phyloP scores from a whole-genome alignment of 495 filamentous ascomycete genomes.

The Jackrogersella multiformis region DNA sequence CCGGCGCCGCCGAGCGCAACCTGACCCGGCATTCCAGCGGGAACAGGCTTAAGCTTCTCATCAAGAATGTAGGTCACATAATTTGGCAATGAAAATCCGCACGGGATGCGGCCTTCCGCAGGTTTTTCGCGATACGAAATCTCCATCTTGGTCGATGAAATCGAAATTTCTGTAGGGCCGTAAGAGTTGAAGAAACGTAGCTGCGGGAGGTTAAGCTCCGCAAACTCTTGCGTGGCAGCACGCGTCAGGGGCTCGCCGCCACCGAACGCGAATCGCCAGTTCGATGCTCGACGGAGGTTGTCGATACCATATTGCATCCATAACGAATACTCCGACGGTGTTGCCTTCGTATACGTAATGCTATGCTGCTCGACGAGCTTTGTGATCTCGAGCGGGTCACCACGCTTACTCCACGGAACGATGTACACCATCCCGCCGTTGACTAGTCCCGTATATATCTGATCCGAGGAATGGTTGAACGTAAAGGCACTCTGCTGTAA shows the following conservation, averaged over 20 bases:
- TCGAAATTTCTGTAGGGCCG: not conserved
- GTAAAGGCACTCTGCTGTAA: slow-evolving; percentile 45
- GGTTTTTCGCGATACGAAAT: no score
- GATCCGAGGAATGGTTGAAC: slow-evolving; percentile 46
- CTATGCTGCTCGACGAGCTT: slow-evolving; percentile 36
- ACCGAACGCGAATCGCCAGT: no score
- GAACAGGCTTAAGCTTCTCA: not conserved
- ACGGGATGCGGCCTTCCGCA: not conserved
- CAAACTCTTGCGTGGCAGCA: not conserved
- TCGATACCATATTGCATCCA: no score
- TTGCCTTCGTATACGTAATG: no score
- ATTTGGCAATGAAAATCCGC: not conserved
- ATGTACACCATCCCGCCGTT: slow-evolving; percentile 42
- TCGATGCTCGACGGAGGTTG: not conserved
- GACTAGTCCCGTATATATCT: slow-evolving; percentile 42
- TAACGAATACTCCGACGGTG: slow-evolving; percentile 6
- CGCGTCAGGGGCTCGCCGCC: no score
- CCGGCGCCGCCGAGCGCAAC: not conserved
- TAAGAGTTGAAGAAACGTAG: not conserved
- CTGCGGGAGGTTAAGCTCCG: no score
- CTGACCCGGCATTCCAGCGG: not conserved
- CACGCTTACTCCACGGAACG: slow-evolving; percentile 21
- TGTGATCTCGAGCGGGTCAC: slow-evolving; percentile 37
- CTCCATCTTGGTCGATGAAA: not conserved
- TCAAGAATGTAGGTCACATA: not conserved